Conservation (phyloP, 1,284 basidiomycete species). For the Xerocomus nothofagi region DNA sequence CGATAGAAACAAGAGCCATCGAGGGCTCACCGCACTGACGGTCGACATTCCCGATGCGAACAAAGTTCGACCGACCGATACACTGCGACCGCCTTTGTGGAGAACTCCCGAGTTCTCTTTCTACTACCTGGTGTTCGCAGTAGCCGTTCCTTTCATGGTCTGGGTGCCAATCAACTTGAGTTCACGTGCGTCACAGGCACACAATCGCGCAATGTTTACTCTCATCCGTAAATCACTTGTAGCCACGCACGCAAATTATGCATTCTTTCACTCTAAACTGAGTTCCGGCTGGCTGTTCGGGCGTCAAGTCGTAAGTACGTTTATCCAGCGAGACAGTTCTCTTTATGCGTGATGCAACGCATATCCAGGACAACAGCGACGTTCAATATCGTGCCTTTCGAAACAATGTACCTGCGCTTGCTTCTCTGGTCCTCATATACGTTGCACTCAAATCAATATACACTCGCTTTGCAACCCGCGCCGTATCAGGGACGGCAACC, state of each 20-base stretch:
- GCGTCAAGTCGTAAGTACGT: conserved; percentile 57
- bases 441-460: conserved; percentile 49
- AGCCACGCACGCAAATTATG: conserved; percentile 79
- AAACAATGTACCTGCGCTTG: conserved; percentile 64
- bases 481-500: conserved; percentile 20
- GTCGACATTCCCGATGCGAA: conserved; percentile 47
- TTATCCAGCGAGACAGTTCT: not conserved
- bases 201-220: not conserved
- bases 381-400: conserved; percentile 84
- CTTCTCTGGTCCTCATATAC: conserved; percentile 50
- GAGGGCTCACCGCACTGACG: conserved; percentile 46
- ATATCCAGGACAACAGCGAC: conserved; percentile 79
- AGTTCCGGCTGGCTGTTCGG: conserved; percentile 70
- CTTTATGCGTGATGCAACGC: not conserved
- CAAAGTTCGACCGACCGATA: conserved; percentile 24
- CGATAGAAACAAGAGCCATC: conserved; percentile 4
- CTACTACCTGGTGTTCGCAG: conserved; percentile 66
- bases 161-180: conserved; percentile 83
- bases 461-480: conserved; percentile 29
- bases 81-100: conserved; percentile 61
- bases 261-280: conserved; percentile 57
- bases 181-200: conserved; percentile 51
- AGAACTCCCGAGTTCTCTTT: conserved; percentile 78
- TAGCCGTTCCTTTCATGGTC: conserved; percentile 76
- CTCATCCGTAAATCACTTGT: conserved; percentile 5